phyloP scores from a whole-genome alignment of 148 eudicot genomes.

The Rhododendron mucronatum region DNA sequence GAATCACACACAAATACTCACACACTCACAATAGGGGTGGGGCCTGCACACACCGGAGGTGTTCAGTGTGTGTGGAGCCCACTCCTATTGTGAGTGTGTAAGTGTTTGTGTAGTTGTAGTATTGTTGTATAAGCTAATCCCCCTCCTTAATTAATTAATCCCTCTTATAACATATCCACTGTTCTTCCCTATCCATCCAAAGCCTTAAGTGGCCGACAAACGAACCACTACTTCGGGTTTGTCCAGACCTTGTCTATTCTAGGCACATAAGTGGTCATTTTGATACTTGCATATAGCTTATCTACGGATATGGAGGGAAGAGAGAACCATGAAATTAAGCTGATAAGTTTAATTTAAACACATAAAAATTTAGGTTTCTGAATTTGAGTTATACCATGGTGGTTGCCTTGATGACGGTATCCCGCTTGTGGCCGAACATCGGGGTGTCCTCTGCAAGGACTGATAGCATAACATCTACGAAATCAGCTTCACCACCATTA shows the following conservation, averaged over 20 bases:
- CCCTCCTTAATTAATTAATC: too few relatives aligned
- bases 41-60: too few relatives aligned
- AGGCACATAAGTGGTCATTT: background rate
- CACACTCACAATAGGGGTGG: too few relatives aligned
- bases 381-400: slow-evolving; percentile 14
- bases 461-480: slow-evolving; percentile 21
- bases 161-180: too few relatives aligned
- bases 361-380: background rate
- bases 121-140: too few relatives aligned
- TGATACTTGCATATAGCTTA: background rate
- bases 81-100: too few relatives aligned
- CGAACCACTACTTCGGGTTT: background rate
- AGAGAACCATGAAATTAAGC: background rate
- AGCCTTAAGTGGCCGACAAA: too few relatives aligned
- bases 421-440: background rate
- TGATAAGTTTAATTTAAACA: background rate
- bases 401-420: slow-evolving; percentile 21
- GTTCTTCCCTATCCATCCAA: too few relatives aligned
- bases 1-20: too few relatives aligned
- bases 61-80: too few relatives aligned
- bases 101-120: too few relatives aligned
- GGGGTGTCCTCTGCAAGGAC: background rate
- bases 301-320: too few relatives aligned
- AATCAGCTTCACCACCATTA: slow-evolving; percentile 15
- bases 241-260: background rate